Conservation (phyloP, 495 filamentous ascomycete genomes). For the Cryomyces minteri region DNA sequence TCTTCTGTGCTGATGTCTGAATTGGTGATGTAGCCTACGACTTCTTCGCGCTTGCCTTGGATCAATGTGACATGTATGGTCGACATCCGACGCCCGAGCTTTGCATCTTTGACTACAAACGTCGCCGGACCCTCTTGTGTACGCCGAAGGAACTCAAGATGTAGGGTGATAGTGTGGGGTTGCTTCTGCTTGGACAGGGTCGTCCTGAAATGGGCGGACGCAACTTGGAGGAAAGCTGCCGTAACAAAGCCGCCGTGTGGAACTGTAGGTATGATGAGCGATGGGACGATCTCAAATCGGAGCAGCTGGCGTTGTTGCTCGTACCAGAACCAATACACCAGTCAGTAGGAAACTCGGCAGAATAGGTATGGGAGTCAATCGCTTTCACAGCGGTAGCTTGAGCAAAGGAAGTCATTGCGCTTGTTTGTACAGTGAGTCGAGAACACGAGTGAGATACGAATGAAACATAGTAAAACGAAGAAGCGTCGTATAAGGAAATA, state of each 20-base stretch:
- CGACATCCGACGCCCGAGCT: slow-evolving; percentile 51
- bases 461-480: background rate
- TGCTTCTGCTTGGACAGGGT: slow-evolving; percentile 41
- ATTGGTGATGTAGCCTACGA: slow-evolving; percentile 53
- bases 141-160: slow-evolving; percentile 55
- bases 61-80: slow-evolving; percentile 49
- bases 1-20: slow-evolving; percentile 36
- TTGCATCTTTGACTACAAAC: slow-evolving; percentile 50
- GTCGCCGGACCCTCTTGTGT: slow-evolving; percentile 42
- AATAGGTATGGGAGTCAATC: slow-evolving; percentile 43
- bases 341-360: slow-evolving; percentile 33
- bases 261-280: slow-evolving; percentile 28
- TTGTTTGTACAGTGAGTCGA: background rate
- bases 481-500: too few relatives aligned
- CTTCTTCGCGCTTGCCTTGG: slow-evolving; percentile 36
- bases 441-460: background rate
- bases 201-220: slow-evolving; percentile 41
- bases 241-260: slow-evolving; percentile 72
- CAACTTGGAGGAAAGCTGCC: slow-evolving; percentile 40
- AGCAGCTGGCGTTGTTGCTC: background rate
- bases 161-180: slow-evolving; percentile 43
- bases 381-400: slow-evolving; percentile 36
- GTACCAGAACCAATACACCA: slow-evolving; percentile 58
- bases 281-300: background rate
- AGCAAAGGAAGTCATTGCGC: slow-evolving; percentile 22